phyloP scores from a whole-genome alignment of 345 rosid genomes.

The Balakata baccata region DNA sequence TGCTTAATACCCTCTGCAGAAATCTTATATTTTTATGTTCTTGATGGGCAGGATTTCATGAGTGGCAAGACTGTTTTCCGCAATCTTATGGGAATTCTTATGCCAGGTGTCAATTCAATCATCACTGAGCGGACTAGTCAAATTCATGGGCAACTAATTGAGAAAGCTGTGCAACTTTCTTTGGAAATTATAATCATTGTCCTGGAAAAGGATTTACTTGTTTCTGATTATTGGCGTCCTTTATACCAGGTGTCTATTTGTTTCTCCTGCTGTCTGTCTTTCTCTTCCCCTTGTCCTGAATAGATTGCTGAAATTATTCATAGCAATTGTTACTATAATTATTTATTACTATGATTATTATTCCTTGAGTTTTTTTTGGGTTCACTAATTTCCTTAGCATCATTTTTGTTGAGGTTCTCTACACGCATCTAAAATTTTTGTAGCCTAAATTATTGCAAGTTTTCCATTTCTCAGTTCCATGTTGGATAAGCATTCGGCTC shows the following conservation, averaged over 20 bases:
- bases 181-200: slow-evolving; percentile 77
- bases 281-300: background rate
- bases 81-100: slow-evolving; percentile 79
- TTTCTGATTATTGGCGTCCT: slow-evolving; percentile 95
- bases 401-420: background rate
- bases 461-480: background rate
- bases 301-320: background rate
- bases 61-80: slow-evolving; percentile 87
- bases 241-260: slow-evolving; percentile 59
- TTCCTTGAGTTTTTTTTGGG: too few relatives aligned
- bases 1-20: background rate
- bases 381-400: too few relatives aligned
- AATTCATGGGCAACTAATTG: slow-evolving; percentile 72
- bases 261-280: background rate
- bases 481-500: background rate
- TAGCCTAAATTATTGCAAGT: background rate
- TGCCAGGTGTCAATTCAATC: slow-evolving; percentile 72
- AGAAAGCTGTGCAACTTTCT: slow-evolving; percentile 85
- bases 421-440: background rate
- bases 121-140: slow-evolving; percentile 71
- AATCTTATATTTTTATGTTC: background rate
- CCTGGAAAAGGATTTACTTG: slow-evolving; percentile 69
- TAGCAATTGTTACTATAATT: too few relatives aligned
- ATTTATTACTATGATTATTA: too few relatives aligned
- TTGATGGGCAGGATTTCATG: slow-evolving; percentile 79